These are phyloP conservation scores for Saturnispora hagleri DNA, from an alignment of 805 yeast species.

Conservation along the genomic window DNA sequence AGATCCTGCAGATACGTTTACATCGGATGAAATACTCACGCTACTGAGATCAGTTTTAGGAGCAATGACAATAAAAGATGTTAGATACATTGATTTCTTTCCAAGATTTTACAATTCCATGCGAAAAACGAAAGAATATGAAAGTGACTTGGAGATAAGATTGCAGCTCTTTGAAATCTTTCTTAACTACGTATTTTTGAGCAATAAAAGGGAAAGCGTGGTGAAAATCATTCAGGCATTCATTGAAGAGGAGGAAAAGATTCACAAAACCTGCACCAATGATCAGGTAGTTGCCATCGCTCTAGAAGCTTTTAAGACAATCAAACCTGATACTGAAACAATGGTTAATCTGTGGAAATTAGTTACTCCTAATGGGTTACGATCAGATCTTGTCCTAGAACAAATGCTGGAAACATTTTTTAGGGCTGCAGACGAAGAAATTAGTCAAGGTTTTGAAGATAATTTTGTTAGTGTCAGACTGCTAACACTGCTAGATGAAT, in stretches of 20 bases:
- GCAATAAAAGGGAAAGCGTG: slow-evolving; percentile 21
- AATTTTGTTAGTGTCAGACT: slow-evolving; percentile 19
- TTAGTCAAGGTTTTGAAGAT: slow-evolving; percentile 21
- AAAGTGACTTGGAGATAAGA: slow-evolving; percentile 15
- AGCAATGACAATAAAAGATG: slow-evolving; percentile 24
- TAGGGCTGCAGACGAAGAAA: slow-evolving; percentile 24
- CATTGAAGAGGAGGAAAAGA: slow-evolving; percentile 18
- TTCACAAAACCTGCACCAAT: slow-evolving; percentile 10
- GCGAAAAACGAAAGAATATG: slow-evolving; percentile 21
- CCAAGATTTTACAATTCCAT: slow-evolving; percentile 27
- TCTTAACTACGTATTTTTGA: slow-evolving; percentile 24
- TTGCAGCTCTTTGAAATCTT: slow-evolving; percentile 27
- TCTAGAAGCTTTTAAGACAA: slow-evolving; percentile 24
- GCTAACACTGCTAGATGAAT: slow-evolving; percentile 12
- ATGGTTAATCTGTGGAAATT: slow-evolving; percentile 17
- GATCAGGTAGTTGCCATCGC: slow-evolving; percentile 21
- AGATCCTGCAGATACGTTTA: slow-evolving; percentile 19
- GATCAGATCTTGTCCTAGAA: slow-evolving; percentile 5
- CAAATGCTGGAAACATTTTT: slow-evolving; percentile 18
- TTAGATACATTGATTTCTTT: slow-evolving; percentile 23
- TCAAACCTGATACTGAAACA: slow-evolving; percentile 24
- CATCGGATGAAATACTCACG: slow-evolving; percentile 17
- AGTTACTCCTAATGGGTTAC: slow-evolving; percentile 9
- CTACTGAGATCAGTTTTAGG: slow-evolving; percentile 19
- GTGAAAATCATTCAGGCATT: slow-evolving; percentile 23